Evolutionary conservation across 2,329 filamentous ascomycete species (phyloP).

Genomic region (Penicillium concentricum): DNA sequence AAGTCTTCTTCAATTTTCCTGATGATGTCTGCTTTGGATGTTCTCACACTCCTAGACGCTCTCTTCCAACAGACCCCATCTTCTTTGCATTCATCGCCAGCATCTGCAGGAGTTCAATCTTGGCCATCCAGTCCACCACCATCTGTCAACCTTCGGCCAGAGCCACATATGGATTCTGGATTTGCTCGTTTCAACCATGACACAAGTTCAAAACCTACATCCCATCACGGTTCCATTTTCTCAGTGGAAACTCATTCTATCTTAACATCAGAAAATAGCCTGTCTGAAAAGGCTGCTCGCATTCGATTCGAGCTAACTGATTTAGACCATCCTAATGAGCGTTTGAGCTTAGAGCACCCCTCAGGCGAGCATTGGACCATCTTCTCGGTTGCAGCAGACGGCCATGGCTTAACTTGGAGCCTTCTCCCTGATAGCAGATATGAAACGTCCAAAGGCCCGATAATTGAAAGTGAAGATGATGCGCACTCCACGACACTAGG

Average conservation of each 20-base stretch:
- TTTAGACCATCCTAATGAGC: conserved; percentile 36
- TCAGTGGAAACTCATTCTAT: conserved; percentile 33
- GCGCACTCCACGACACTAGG: conserved; percentile 47
- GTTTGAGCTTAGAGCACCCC: conserved; percentile 67
- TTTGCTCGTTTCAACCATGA: conserved; percentile 35
- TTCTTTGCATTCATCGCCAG: conserved; percentile 28
- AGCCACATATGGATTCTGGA: conserved; percentile 30
- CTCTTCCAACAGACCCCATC: conserved; percentile 62
- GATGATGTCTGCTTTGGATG: conserved; percentile 74
- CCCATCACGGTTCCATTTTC: conserved; percentile 29
- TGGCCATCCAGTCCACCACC: conserved; percentile 20
- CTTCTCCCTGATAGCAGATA: conserved; percentile 46
- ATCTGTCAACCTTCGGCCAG: conserved; percentile 19
- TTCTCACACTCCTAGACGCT: conserved; percentile 76
- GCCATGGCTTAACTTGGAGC: conserved; percentile 69
- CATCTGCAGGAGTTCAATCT: conserved; percentile 25
- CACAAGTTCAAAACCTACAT: conserved; percentile 22
- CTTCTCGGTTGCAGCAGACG: conserved; percentile 73
- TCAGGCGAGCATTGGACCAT: conserved; percentile 82
- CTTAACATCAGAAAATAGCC: conserved; percentile 23
- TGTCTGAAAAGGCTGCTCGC: conserved; percentile 37
- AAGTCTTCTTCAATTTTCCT: conserved; percentile 59
- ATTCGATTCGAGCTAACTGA: conserved; percentile 44
- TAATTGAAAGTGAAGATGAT: conserved; percentile 55
- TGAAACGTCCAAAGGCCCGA: conserved; percentile 61